Base-by-base conservation (phyloP, 345 rosid genomes). In the Brassica rapa region DNA sequence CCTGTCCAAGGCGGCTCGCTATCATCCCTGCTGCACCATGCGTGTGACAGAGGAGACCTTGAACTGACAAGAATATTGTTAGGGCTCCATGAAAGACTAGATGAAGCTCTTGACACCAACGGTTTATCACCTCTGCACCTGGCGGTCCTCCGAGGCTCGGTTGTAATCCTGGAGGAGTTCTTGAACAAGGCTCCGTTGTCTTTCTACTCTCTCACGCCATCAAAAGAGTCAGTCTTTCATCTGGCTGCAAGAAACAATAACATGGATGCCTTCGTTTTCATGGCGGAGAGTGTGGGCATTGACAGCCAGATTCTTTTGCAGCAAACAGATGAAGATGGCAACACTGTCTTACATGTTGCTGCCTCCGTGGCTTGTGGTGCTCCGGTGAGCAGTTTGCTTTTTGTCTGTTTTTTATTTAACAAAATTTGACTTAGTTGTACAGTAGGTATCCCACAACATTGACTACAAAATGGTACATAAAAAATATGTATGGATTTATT, bases 71-170 rank as follows among this genome's bases (percentile, higher is more conserved):
- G 83, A 12, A 83, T 83, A 69, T 78, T 89, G 3, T 70, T 89
- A 5, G 66, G 80, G 59, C 43, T 83, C 5, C 86, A 87, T 23
- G 8, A 82, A 1, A 77, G 86, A 32, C 72, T 82, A 53, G 80
- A 83, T 35, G 65, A 77, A 41, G 68, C 72, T 1, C 78, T 77
- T 41, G 85, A 85, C 78, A 73, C 81, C 15, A 57, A 79, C 1
- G 93, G 93, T 35, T 77, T 87, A 15, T 80, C 89, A 2, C 87
- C 93, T 6, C 81, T 87, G 35, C 90, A 89, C 55, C 70, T 79
- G 61, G 89, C 93, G 1, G 89, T 85, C 6, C 76, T 75, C 29
- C 84, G 77, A 77, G 93, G 93, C n/a, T 74, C 83, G 3, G 84
- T 87, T 0, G 74, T 16, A 15, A 79, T 87, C 70, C 60, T 86